Evolutionary conservation across 495 filamentous ascomycete genomes (phyloP), one percentile per base, ranked within the genome.

Genomic region (Ramalina intermedia): DNA sequence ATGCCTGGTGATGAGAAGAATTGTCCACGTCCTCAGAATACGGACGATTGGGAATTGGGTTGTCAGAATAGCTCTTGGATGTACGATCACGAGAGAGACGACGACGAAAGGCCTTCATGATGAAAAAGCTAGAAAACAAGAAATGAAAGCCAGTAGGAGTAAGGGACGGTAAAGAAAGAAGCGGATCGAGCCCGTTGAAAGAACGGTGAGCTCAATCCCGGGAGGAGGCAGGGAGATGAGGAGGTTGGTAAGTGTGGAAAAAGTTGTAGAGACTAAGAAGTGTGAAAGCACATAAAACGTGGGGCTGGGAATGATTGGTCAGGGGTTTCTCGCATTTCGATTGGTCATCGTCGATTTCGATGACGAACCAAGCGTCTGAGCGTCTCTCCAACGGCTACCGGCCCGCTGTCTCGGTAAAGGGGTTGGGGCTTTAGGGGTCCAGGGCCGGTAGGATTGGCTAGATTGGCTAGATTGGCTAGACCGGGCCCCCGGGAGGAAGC

Each of bases 81-180:
- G 55, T 44, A 17, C 56, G 52, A 42, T 58, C 58, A 29, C 53
- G 47, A 45, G 58, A 61, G 27, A 61, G 21, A n/a, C 58, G 58
- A 29, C 58, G 56, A 26, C 58, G 53, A 53, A 53, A 61, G 48
- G 53, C 44, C 24, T 50, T 53, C 58, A 61, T 61, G 45, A 40
- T 58, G 41, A 41, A 50, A 59, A 55, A 7, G 21, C 49, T 36
- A 36, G 47, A 33, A 24, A 48, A 21, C 20, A 37, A 44, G 38
- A 54, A 35, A 27, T 33, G 24, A 48, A 23, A 17, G 37, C n/a
- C 13, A 1, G 38, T 13, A 29, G 35, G 29, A 9, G 29, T n/a
- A 21, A 46, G 46, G 16, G 44, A 26, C 18, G 37, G 37, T 40
- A 26, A 44, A 20, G 12, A 27, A 24, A 46, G 51, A 43, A 35